Percentiles rank a stretch among this genome's conserved stretches.
phyloP scores from a whole-genome alignment of 169 alveolate species.

The Miamiensis avidus region DNA sequence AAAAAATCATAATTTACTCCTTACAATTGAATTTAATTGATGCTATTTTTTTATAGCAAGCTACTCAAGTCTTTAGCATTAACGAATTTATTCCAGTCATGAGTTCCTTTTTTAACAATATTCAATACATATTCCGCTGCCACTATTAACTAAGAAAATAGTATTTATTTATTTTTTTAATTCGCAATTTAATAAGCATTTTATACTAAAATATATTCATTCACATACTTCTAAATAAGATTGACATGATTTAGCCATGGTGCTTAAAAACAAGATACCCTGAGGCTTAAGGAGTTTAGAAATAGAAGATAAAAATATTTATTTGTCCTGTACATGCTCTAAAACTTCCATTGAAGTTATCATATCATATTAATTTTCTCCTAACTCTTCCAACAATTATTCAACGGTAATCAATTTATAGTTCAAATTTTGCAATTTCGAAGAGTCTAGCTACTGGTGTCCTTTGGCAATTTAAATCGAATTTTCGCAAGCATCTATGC shows the following conservation, averaged over 20 bases:
- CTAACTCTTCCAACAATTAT: not conserved
- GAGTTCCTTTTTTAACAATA: conserved; percentile 66
- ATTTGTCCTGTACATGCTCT: conserved; percentile 57
- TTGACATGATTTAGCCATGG: conserved; percentile 61
- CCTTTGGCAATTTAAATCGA: conserved; percentile 40
- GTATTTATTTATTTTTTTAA: too few relatives aligned
- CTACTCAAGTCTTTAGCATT: conserved; percentile 38
- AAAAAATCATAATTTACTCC: conserved; percentile 8
- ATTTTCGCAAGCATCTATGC: conserved; percentile 60
- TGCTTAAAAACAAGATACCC: conserved; percentile 60
- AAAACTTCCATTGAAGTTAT: conserved; percentile 63
- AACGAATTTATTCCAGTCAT: conserved; percentile 64
- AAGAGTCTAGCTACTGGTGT: conserved; percentile 37
- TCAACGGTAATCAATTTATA: not conserved
- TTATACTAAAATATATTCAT: not conserved
- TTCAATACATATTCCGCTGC: conserved; percentile 59
- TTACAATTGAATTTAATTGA: conserved; percentile 18
- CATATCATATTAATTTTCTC: conserved; percentile 21
- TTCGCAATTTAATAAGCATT: not conserved
- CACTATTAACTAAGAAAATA: conserved; percentile 19
- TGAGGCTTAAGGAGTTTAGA: conserved; percentile 46
- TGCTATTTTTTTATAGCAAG: conserved; percentile 7
- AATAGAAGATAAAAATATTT: conserved; percentile 34
- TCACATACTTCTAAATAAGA: conserved; percentile 34
- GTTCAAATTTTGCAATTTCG: conserved; percentile 15